Percentiles rank a stretch among this genome's conserved stretches.
Conservation (phyloP, 352 stramenopile species). For the Phytophthora sansomeana region DNA sequence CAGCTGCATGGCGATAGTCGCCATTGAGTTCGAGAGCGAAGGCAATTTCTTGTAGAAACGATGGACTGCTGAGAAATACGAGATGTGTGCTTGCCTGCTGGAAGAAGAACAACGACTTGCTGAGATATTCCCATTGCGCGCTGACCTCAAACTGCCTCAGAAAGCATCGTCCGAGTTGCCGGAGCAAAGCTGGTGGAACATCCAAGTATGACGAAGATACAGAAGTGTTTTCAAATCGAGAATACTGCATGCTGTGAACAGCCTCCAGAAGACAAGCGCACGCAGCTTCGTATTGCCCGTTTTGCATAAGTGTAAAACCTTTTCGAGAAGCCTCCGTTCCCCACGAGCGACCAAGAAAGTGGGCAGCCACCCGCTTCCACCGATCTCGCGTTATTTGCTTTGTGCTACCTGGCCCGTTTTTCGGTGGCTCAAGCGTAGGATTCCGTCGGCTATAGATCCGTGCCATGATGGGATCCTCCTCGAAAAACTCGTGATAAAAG, state of each 20-base stretch:
- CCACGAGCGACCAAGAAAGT: conserved; percentile 52
- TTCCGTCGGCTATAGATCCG: conserved; percentile 27
- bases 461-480: conserved; percentile 59
- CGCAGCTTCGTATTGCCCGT: conserved; percentile 46
- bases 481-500: conserved; percentile 82
- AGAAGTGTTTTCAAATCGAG: conserved; percentile 1
- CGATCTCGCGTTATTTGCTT: conserved; percentile 46
- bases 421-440: conserved; percentile 5
- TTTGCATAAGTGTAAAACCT: conserved; percentile 56
- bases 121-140: conserved; percentile 42
- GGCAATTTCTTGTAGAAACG: conserved; percentile 71
- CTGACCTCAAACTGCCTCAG: conserved; percentile 43
- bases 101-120: conserved; percentile 59
- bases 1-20: conserved; percentile 51
- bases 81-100: conserved; percentile 56
- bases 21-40: conserved; percentile 52
- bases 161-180: conserved; percentile 57
- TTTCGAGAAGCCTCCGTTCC: conserved; percentile 47
- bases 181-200: conserved; percentile 38
- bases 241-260: conserved; percentile 36
- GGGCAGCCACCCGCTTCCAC: conserved; percentile 51
- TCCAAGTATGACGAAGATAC: conserved; percentile 18
- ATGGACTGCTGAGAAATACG: conserved; percentile 53
- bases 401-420: conserved; percentile 30
- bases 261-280: conserved; percentile 37